A percentile compares a stretch with the other conserved stretches of the same genome.
phyloP scores from a whole-genome alignment of 2,329 filamentous ascomycete genomes.

The Colletotrichum lentis region DNA sequence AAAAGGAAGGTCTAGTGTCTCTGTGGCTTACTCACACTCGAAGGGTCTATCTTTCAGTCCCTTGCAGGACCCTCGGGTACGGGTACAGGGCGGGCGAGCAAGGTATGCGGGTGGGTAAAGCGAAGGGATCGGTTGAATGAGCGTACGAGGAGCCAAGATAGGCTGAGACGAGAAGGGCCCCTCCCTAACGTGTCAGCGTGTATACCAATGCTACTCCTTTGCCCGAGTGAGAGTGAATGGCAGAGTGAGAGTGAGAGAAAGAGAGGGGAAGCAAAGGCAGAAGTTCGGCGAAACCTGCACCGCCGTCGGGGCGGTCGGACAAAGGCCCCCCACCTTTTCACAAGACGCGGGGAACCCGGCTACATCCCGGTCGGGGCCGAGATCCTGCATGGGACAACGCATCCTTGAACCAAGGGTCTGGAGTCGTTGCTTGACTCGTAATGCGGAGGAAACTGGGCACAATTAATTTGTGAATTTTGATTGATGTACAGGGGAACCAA shows the following conservation, averaged over 20 bases:
- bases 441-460: background rate
- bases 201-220: conserved; percentile 8
- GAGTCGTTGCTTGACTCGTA: conserved; percentile 1
- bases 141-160: conserved; percentile 30
- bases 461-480: too few species aligned
- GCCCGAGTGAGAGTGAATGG: background rate
- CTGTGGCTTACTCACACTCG: background rate
- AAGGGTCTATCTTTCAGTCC: background rate
- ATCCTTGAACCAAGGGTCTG: conserved; percentile 10
- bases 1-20: conserved; percentile 11
- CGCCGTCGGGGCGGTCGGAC: conserved; percentile 19
- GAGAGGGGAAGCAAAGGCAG: conserved; percentile 18
- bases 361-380: conserved; percentile 29
- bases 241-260: too few species aligned
- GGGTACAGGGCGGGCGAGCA: conserved; percentile 15
- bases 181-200: background rate
- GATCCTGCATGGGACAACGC: background rate
- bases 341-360: conserved; percentile 33
- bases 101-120: conserved; percentile 32
- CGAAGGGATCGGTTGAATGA: conserved; percentile 10
- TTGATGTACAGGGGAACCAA: too few species aligned
- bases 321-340: background rate
- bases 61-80: conserved; percentile 15
- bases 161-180: conserved; percentile 1
- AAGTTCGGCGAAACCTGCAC: conserved; percentile 36